Percentiles rank a stretch among this genome's conserved stretches.
These are phyloP conservation scores for Rosa persica DNA, from an alignment of 306 rosid genomes.

Conservation along the genomic window DNA sequence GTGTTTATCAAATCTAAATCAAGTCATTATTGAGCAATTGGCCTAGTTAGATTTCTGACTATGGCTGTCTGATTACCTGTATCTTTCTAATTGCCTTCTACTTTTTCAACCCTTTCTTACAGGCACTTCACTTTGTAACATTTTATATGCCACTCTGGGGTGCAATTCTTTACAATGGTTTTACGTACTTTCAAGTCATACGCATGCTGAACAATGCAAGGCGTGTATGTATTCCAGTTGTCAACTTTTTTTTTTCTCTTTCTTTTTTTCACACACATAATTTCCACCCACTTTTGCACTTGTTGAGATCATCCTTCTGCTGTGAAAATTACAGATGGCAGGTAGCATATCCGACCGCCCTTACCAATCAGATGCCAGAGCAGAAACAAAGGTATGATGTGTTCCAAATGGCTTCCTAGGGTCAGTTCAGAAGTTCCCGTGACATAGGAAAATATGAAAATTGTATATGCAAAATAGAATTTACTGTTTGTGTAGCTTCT, in stretches of 20 bases:
- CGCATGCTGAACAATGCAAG: constrained; percentile 99
- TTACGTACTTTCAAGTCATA: constrained; percentile 87
- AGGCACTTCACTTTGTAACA: constrained; percentile 90
- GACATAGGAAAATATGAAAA: neutral
- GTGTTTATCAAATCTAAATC: neutral
- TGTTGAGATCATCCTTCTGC: constrained; percentile 27
- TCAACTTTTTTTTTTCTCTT: constrained; percentile 9
- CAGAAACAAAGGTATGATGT: constrained; percentile 78
- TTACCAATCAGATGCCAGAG: constrained; percentile 70
- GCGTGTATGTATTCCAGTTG: constrained; percentile 59
- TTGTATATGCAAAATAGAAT: neutral
- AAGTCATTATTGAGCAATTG: neutral
- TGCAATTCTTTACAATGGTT: constrained; percentile 95
- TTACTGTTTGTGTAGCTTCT: neutral
- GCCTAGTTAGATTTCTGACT: neutral
- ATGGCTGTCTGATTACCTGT: neutral
- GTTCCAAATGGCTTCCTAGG: constrained; percentile 10
- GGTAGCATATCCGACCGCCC: constrained; percentile 81
- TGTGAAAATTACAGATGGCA: constrained; percentile 81
- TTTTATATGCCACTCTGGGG: constrained; percentile 98
- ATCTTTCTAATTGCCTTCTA: neutral
- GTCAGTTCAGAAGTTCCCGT: neutral
- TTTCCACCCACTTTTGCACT: constrained; percentile 15
- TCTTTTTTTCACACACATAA: constrained; percentile 12
- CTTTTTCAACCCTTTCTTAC: constrained; percentile 32